Evolutionary conservation across 371 early-diverging fungal species (phyloP).

Genomic region (Mucor lusitanicus): DNA sequence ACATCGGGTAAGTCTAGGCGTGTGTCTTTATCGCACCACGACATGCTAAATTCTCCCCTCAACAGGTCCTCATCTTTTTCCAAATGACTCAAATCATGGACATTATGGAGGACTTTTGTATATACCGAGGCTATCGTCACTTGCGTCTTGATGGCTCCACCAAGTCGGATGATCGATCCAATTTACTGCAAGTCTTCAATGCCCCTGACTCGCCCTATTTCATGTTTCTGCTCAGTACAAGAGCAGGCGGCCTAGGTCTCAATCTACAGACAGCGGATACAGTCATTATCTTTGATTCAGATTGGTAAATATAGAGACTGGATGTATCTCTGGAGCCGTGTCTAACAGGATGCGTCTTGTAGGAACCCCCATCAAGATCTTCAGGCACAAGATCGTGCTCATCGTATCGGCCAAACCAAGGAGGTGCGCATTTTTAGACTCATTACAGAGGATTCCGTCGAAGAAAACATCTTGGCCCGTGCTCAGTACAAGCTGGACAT

Average conservation of each 20-base stretch:
- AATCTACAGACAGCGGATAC: conserved; percentile 99
- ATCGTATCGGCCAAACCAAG: conserved; percentile 99
- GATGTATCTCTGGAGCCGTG: too few relatives aligned
- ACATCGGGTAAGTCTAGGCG: conserved; percentile 75
- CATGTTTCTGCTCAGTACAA: conserved; percentile 97
- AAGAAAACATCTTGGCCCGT: conserved; percentile 94
- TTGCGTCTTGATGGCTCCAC: conserved; percentile 97
- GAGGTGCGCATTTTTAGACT: conserved; percentile 99
- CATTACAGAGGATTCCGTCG: conserved; percentile 94
- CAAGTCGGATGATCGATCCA: conserved; percentile 89
- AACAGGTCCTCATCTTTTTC: conserved; percentile 91
- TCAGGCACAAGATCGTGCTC: conserved; percentile 99
- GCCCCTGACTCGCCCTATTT: conserved; percentile 81
- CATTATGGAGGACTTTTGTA: conserved; percentile 96
- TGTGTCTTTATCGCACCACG: too few relatives aligned
- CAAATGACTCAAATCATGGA: conserved; percentile 99
- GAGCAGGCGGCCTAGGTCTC: conserved; percentile 99
- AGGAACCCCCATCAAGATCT: conserved; percentile 98
- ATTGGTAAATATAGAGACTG: conserved; percentile 69
- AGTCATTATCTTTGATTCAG: conserved; percentile 99
- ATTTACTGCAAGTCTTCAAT: conserved; percentile 85
- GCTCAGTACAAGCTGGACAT: conserved; percentile 97
- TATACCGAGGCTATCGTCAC: conserved; percentile 76
- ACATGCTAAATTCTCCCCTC: too few relatives aligned
- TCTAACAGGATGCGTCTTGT: not conserved